Evolutionary conservation across 2,329 filamentous ascomycete genomes (phyloP).

Genomic region (Beauveria medogensis): DNA sequence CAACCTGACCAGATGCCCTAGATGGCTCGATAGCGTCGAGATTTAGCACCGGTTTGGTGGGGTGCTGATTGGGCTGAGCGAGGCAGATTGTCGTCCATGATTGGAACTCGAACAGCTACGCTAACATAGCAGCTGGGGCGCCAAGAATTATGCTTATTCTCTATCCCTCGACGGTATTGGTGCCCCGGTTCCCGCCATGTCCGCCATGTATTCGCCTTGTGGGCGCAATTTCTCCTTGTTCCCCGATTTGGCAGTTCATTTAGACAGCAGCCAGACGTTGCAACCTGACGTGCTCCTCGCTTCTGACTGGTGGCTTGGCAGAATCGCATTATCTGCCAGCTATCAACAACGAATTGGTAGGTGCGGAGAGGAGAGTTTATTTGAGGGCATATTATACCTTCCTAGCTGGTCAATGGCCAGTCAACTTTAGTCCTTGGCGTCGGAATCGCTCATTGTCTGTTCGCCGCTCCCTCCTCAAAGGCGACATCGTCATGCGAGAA

Average conservation of each 20-base stretch:
- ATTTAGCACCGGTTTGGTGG: not conserved
- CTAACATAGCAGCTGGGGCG: not conserved
- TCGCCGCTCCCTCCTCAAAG: not conserved
- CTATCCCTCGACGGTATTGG: not conserved
- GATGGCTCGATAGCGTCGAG: not conserved
- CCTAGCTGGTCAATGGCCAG: not conserved
- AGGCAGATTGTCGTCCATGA: not conserved
- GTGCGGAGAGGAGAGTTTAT: not conserved
- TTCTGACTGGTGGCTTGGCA: not conserved
- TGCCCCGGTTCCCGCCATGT: not conserved
- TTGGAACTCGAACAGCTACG: not conserved
- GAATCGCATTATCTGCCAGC: not conserved
- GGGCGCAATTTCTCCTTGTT: not conserved
- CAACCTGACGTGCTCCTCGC: not conserved
- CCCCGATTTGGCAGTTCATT: not conserved
- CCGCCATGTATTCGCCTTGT: too few relatives aligned
- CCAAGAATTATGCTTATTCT: constrained; percentile 10
- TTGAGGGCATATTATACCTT: not conserved
- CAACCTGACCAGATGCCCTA: too few relatives aligned
- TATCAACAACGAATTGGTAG: not conserved
- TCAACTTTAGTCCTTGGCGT: not conserved
- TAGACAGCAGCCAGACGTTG: not conserved
- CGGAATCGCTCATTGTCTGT: not conserved
- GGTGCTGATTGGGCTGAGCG: not conserved
- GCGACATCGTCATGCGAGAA: not conserved